Percentiles rank a stretch among this genome's conserved stretches.
Evolutionary conservation across 768 basidiomycete genomes (phyloP).

Genomic region (Gautieria morchelliformis): DNA sequence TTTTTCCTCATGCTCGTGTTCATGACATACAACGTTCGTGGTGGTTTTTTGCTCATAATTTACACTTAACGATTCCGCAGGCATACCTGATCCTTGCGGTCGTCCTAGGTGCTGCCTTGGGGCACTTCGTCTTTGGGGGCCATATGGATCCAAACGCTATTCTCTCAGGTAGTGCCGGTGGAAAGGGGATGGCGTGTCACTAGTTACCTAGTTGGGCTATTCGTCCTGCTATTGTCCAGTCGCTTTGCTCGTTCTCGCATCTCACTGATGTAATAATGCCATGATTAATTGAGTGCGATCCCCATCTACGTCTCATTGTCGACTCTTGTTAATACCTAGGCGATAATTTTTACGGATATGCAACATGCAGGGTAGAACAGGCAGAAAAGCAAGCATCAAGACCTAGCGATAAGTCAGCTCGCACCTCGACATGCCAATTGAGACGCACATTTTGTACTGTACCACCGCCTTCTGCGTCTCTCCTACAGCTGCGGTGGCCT

Average conservation of each 20-base stretch:
- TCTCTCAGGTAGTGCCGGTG: constrained; percentile 31
- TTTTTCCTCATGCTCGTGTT: constrained; percentile 93
- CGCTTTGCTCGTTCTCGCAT: too few species aligned
- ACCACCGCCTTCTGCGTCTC: constrained; percentile 23
- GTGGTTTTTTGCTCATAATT: neutral
- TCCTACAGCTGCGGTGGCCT: constrained; percentile 12
- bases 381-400: neutral
- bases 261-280: too few species aligned
- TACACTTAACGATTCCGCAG: constrained; percentile 26
- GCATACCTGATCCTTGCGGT: constrained; percentile 81
- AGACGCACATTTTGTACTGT: constrained; percentile 82
- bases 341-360: neutral
- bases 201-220: constrained; percentile 19
- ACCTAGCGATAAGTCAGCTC: constrained; percentile 8
- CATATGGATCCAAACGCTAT: constrained; percentile 55
- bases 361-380: neutral
- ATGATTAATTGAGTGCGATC: too few species aligned
- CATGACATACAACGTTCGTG: constrained; percentile 90
- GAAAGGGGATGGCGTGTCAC: constrained; percentile 76
- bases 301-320: neutral
- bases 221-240: too few species aligned
- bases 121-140: constrained; percentile 69
- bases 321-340: neutral
- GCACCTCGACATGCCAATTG: neutral
- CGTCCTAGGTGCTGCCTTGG: constrained; percentile 71